Percentiles rank a stretch among this genome's conserved stretches.
phyloP scores from a whole-genome alignment of 768 basidiomycete species.

The Filobasidium floriforme region DNA sequence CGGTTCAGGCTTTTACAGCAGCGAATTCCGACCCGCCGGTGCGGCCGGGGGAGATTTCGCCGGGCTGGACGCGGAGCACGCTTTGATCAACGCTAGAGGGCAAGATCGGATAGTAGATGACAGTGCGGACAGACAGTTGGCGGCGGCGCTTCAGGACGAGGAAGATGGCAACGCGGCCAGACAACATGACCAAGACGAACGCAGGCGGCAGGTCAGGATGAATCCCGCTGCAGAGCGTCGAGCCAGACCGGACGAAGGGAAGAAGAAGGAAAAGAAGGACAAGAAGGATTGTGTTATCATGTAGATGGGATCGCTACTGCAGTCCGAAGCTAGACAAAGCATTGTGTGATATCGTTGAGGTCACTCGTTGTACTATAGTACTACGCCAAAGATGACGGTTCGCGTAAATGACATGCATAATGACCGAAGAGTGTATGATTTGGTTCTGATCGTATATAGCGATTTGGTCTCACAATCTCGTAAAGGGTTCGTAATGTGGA shows the following conservation, averaged over 20 bases:
- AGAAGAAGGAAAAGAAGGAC: slow-evolving; percentile 44
- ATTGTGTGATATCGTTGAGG: no score
- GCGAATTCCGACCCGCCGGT: slow-evolving; percentile 56
- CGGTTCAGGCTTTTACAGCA: slow-evolving; percentile 69
- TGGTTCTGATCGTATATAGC: no score
- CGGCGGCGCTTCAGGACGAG: slow-evolving; percentile 68
- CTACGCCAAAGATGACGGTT: no score
- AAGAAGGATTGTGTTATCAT: slow-evolving; percentile 56
- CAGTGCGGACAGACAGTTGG: slow-evolving; percentile 46
- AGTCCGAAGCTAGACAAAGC: no score
- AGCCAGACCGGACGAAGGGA: slow-evolving; percentile 23
- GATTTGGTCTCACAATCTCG: no score
- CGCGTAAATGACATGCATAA: no score
- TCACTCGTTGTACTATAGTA: no score
- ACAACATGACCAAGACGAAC: slow-evolving; percentile 11
- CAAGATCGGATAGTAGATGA: slow-evolving; percentile 53
- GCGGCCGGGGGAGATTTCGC: slow-evolving; percentile 62
- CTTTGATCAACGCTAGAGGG: slow-evolving; percentile 20
- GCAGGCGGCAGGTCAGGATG: slow-evolving; percentile 42
- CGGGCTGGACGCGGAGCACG: slow-evolving; percentile 42
- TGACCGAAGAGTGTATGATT: no score
- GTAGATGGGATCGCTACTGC: slow-evolving; percentile 38
- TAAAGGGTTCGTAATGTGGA: no score
- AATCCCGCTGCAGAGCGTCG: slow-evolving; percentile 42
- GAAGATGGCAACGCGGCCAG: slow-evolving; percentile 53